Base-by-base conservation (phyloP, 306 rosid species). In the Prunus mume region DNA sequence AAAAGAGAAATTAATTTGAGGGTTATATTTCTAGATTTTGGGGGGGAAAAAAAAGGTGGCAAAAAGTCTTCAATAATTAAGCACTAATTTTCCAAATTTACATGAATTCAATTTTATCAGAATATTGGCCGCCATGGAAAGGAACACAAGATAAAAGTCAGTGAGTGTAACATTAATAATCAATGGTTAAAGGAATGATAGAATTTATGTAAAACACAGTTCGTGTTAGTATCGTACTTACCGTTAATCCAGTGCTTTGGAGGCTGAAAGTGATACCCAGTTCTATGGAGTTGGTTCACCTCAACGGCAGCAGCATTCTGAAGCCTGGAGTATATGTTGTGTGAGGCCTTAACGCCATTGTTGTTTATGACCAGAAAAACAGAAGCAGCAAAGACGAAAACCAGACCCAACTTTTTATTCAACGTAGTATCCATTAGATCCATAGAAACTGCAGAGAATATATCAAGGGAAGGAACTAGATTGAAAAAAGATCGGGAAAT, bases 261-360 rank as follows among this genome's bases (percentile, higher is more conserved):
- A 71, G 98, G 98, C 56, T 89, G 98, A 75, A 92, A 95, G 41
- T 95, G 98, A 58, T 43, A 95, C 4, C 78, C 86, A 69, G 98
- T 88, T 77, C 96, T 86, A 57, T 86, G 87, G 24, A 76, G 41
- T 12, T 73, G 79, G 7, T 54, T 71, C 17, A 83, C 80, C 4
- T 55, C 20, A 17, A 11, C 60, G 13, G 75, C 85, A 30, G 72
- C 5, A 13, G 84, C 3, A 68, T 90, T 84, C 65, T 86, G 89
- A 61, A 86, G 85, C 65, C 61, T 34, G 0, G 87, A 82, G 41
- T 76, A 81, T 15, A 73, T 50, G 28, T 0, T 25, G 72, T 92
- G 98, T 30, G 78, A 84, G 12, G 88, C 95, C 43, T 95, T 28
- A 15, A 76, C 88, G 54, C 71, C 83, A 4, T 83, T 83, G 78